Evolutionary conservation across 495 filamentous ascomycete species (phyloP).

Genomic region (Apodospora peruviana): DNA sequence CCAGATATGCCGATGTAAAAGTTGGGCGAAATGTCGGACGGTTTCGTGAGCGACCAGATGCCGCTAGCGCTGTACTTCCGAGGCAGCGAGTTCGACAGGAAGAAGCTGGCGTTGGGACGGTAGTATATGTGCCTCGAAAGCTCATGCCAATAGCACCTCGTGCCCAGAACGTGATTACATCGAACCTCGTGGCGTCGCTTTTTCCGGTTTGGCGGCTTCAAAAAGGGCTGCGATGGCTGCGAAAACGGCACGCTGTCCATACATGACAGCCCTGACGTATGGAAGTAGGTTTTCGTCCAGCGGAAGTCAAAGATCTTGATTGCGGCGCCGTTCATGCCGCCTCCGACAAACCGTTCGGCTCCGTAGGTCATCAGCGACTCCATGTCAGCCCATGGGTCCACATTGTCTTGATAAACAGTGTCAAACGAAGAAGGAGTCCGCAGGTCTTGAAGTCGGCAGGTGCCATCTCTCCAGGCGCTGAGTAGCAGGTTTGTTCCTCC

Average conservation of each 20-base stretch:
- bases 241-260: conserved; percentile 26
- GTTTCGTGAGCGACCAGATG: conserved; percentile 36
- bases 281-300: conserved; percentile 37
- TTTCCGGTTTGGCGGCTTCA: conserved; percentile 7
- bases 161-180: conserved; percentile 25
- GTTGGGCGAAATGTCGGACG: conserved; percentile 34
- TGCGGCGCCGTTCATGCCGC: conserved; percentile 25
- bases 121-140: conserved; percentile 35
- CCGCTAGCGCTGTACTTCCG: conserved; percentile 12
- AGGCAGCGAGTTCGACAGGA: conserved; percentile 19
- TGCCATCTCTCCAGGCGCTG: conserved; percentile 43
- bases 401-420: conserved; percentile 38
- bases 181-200: neutral
- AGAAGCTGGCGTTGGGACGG: conserved; percentile 38
- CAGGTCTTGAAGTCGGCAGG: conserved; percentile 37
- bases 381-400: conserved; percentile 31
- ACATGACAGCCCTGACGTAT: conserved; percentile 38
- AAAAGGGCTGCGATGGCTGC: conserved; percentile 25
- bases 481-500: conserved; percentile 33
- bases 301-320: conserved; percentile 47
- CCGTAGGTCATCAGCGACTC: conserved; percentile 38
- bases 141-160: conserved; percentile 35
- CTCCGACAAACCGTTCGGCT: conserved; percentile 36
- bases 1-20: conserved; percentile 38
- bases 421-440: conserved; percentile 32